Percentiles rank a stretch among this genome's conserved stretches.
These are phyloP conservation scores for Dichomitus squalens DNA, from an alignment of 1,284 basidiomycete genomes.

Conservation along the genomic window DNA sequence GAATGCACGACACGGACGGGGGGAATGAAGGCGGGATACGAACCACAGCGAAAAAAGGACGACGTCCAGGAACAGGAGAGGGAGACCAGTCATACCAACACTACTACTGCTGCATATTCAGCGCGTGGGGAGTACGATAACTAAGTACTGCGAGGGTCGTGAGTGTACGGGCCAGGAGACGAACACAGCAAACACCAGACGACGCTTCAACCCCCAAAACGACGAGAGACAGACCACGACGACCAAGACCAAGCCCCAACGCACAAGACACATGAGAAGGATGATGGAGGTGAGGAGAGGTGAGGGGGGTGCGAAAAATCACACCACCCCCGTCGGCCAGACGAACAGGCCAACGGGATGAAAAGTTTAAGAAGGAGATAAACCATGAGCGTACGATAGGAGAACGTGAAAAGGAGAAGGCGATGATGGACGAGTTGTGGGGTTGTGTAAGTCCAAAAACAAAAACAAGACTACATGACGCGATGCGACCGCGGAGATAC, in stretches of 20 bases:
- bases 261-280: conserved; percentile 2
- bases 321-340: background rate
- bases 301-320: background rate
- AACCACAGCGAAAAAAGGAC: background rate
- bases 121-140: conserved; percentile 12
- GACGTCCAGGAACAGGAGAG: background rate
- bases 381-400: background rate
- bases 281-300: background rate
- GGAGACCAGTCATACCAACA: background rate
- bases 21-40: background rate
- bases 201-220: conserved; percentile 9
- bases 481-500: conserved; percentile 14
- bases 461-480: conserved; percentile 14
- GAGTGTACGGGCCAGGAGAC: conserved; percentile 1
- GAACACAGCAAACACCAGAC: conserved; percentile 1
- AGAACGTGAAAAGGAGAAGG: background rate
- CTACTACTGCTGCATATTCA: conserved; percentile 7
- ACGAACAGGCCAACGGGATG: background rate
- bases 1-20: background rate
- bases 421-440: background rate
- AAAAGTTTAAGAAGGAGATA: background rate
- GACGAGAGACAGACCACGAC: conserved; percentile 5
- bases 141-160: background rate
- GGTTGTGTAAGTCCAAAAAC: conserved; percentile 12
- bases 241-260: conserved; percentile 3